Conservation (phyloP, 805 yeast species). For the Myxozyma geophila region DNA sequence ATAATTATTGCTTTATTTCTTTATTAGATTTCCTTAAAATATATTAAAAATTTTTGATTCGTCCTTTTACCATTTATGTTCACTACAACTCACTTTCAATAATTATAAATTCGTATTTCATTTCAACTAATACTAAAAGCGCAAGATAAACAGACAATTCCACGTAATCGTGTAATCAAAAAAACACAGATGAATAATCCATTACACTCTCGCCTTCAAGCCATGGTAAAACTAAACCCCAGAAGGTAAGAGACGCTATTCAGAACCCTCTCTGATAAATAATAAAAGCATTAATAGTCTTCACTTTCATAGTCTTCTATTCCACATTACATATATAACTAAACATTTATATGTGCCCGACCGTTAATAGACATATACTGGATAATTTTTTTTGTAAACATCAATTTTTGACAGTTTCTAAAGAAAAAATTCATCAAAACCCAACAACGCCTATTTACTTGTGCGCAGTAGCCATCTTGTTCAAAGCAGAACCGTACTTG, state of each 20-base stretch:
- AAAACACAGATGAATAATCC: not conserved
- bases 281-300: not conserved
- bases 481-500: constrained; percentile 98
- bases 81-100: not conserved
- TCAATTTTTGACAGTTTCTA: constrained; percentile 1
- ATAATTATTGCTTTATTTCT: not conserved
- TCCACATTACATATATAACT: constrained; percentile 6
- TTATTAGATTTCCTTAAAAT: not conserved
- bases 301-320: not conserved
- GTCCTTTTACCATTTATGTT: not conserved
- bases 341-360: not conserved
- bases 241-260: not conserved
- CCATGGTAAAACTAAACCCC: not conserved
- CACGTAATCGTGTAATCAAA: not conserved
- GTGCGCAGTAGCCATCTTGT: constrained; percentile 71
- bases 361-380: constrained; percentile 10
- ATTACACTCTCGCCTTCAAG: not conserved
- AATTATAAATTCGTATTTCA: not conserved
- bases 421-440: constrained; percentile 6
- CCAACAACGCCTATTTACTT: constrained; percentile 17
- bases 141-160: not conserved
- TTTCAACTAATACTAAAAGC: not conserved
- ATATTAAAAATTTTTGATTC: not conserved
- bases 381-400: constrained; percentile 1
- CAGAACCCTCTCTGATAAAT: not conserved